Evolutionary conservation across 176 grass and related monocot species (phyloP), one percentile per base, ranked within the genome.

Genomic region (Elymus sibiricus): DNA sequence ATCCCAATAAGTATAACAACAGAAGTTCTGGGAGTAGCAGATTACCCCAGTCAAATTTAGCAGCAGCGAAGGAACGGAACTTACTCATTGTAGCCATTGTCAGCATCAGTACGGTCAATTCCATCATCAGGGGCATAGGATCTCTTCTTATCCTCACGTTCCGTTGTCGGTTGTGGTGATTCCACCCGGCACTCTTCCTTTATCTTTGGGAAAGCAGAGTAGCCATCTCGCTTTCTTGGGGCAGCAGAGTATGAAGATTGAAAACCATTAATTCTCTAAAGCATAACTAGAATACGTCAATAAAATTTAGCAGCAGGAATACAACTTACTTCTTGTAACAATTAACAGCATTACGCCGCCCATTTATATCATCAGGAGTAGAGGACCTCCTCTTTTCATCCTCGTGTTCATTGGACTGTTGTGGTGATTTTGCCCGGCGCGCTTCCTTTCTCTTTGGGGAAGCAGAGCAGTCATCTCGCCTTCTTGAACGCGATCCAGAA

Each of bases 371-470:
- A 47, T 74, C 70, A 74, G 70, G n/a, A 47, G 40, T 47, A 74
- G 16, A 74, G 13, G 40, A 74, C 40, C 70, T 73, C n/a, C n/a
- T 74, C 40, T 74, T 27, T 46, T 74, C 26, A 46, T 28, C 40
- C 40, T 74, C 40, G 9, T 74, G 42, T 74, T 74, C 70, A 74
- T 15, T 74, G 43, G 70, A 74, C 13, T 46, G 70, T 28, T 74
- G 28, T 74, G 12, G 24, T 46, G 70, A 74, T 47, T 17, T 47
- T 74, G 13, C 40, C 13, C 40, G 12, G 70, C 43, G 1, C 70
- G 16, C 70, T 74, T 74, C 70, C 70, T 74, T 74, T 74, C 14
- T 74, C 40, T 74, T 74, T 74, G 40, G 40, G 44, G 40, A 74
- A 74, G 70, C n/a, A 44, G 70, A 75, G 25, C 28, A 75, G 43